Evolutionary conservation across 441 rosid species (phyloP).

Genomic region (Hura crepitans): DNA sequence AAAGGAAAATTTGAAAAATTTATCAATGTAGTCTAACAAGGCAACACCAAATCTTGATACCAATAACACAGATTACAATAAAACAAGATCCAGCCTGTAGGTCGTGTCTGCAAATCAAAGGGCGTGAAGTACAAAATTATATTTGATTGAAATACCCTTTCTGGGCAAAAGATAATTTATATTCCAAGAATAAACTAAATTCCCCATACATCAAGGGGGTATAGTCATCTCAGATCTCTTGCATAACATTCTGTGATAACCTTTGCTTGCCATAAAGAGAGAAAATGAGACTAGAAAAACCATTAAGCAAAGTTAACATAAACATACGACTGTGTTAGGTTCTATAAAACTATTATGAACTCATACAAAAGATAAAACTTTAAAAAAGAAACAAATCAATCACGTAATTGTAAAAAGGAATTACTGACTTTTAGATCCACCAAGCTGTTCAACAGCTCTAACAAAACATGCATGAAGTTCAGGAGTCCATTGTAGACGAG

Average conservation of each 20-base stretch:
- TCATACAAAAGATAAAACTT: neutral
- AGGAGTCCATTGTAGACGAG: slow-evolving; percentile 11
- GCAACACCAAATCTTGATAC: too few species aligned
- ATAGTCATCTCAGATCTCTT: neutral
- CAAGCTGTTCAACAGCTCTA: slow-evolving; percentile 8
- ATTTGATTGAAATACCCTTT: too few species aligned
- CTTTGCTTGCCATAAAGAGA: neutral
- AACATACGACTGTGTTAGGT: neutral
- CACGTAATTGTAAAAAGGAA: neutral
- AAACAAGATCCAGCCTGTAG: too few species aligned
- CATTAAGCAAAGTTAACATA: neutral
- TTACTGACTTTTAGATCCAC: slow-evolving; percentile 15
- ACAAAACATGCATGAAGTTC: slow-evolving; percentile 8
- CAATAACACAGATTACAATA: too few species aligned
- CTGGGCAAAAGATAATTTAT: too few species aligned
- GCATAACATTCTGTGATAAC: neutral
- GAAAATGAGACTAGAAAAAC: neutral
- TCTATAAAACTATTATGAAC: neutral
- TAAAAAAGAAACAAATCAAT: neutral
- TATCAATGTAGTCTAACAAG: too few species aligned
- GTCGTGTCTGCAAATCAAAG: too few species aligned
- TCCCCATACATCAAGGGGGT: too few species aligned
- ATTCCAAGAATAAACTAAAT: too few species aligned
- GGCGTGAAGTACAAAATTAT: too few species aligned
- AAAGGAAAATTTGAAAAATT: too few species aligned